phyloP scores from a whole-genome alignment of 495 filamentous ascomycete species.

The Trichoderma gamsii region DNA sequence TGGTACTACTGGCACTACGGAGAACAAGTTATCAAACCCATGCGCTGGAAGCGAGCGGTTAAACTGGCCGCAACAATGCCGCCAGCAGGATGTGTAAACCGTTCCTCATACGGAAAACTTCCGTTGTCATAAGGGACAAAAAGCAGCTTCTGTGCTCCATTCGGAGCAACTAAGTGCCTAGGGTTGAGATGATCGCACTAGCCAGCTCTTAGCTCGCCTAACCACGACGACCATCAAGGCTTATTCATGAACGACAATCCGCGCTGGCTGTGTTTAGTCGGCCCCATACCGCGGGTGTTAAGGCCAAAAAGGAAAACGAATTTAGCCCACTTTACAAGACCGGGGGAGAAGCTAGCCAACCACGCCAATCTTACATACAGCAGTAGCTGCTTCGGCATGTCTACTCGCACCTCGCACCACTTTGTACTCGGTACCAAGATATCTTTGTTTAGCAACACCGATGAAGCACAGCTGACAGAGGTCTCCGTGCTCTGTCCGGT shows the following conservation, averaged over 20 bases:
- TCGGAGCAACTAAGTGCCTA: background rate
- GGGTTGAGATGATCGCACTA: constrained; percentile 3
- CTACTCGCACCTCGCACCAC: background rate
- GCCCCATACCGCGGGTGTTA: background rate
- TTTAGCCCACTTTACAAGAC: background rate
- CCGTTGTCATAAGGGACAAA: background rate
- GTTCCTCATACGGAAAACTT: background rate
- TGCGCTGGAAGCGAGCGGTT: background rate
- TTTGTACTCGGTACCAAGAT: no score
- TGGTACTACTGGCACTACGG: background rate
- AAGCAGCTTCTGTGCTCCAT: background rate
- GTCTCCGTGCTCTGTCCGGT: no score
- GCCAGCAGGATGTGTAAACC: background rate
- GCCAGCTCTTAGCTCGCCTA: background rate
- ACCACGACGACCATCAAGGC: background rate
- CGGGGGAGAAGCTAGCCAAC: background rate
- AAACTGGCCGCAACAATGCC: background rate
- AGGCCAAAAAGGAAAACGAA: background rate
- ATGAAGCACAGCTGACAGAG: no score
- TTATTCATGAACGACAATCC: background rate
- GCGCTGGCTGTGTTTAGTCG: background rate
- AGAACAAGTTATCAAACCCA: background rate
- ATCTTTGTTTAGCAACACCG: no score
- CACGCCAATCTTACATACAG: constrained; percentile 2
- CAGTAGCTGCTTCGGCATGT: constrained; percentile 1